A percentile compares a stretch with the other conserved stretches of the same genome.
These are phyloP conservation scores for Trichophyton verrucosum DNA, from an alignment of 2,329 filamentous ascomycete species.

Conservation along the genomic window DNA sequence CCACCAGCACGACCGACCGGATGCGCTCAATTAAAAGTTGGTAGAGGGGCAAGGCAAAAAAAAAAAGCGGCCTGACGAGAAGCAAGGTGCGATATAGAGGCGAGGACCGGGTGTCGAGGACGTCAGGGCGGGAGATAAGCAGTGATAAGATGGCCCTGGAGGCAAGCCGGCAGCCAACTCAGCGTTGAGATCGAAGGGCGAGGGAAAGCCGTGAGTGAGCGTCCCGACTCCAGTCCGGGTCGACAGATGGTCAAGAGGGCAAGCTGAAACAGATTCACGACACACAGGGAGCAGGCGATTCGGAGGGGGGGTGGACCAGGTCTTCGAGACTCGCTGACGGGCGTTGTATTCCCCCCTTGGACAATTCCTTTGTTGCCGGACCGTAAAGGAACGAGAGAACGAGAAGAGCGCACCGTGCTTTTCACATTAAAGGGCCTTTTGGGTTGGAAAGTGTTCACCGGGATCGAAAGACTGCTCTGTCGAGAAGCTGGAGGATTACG, in stretches of 20 bases:
- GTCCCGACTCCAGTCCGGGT: neutral
- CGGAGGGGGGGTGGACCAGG: neutral
- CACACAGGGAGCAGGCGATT: neutral
- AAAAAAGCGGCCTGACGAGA: neutral
- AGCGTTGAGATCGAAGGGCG: neutral
- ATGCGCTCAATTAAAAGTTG: neutral
- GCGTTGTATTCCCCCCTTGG: neutral
- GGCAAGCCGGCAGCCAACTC: too few species aligned
- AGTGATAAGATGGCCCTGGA: neutral
- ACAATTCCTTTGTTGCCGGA: neutral
- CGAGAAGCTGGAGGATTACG: neutral
- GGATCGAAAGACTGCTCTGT: too few species aligned
- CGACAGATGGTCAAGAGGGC: neutral
- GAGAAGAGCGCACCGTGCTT: neutral
- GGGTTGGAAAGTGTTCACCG: too few species aligned
- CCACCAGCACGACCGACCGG: neutral
- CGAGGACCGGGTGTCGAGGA: neutral
- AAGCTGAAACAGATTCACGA: neutral
- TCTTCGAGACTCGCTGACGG: neutral
- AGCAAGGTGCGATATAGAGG: neutral
- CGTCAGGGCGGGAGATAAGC: neutral
- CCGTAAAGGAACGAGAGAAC: neutral
- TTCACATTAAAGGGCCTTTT: slow-evolving; percentile 6
- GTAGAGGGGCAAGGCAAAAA: neutral
- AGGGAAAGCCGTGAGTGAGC: neutral